Evolutionary conservation across 306 rosid species (phyloP).

Genomic region (Ammopiptanthus mongolicus): DNA sequence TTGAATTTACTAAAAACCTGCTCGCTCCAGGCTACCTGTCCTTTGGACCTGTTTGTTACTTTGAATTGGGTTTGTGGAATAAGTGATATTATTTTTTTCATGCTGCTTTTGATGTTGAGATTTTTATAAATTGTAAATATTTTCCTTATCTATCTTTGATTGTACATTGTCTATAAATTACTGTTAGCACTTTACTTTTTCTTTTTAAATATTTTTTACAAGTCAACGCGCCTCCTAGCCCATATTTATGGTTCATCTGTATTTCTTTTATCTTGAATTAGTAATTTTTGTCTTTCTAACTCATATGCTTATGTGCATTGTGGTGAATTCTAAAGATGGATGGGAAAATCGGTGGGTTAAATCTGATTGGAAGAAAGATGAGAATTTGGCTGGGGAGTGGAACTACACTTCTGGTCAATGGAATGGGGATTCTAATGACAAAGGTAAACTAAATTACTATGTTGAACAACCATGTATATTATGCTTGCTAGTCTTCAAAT

Average conservation of each 20-base stretch:
- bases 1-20: too few relatives aligned
- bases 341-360: slow-evolving; percentile 93
- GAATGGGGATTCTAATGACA: slow-evolving; percentile 82
- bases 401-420: slow-evolving; percentile 93
- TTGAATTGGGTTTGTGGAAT: neutral
- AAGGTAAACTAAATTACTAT: slow-evolving; percentile 44
- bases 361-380: slow-evolving; percentile 96
- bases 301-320: neutral
- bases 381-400: slow-evolving; percentile 89
- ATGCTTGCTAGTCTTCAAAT: neutral
- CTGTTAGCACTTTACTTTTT: neutral
- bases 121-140: neutral
- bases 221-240: neutral
- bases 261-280: neutral
- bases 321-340: slow-evolving; percentile 52
- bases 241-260: neutral
- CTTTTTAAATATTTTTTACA: neutral
- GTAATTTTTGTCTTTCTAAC: slow-evolving; percentile 13
- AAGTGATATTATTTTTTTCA: neutral
- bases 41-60: neutral
- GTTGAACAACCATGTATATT: neutral
- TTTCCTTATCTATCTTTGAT: neutral
- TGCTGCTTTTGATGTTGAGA: neutral
- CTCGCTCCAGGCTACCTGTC: too few relatives aligned
- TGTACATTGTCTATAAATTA: neutral